These are phyloP conservation scores for Fusarium newnesense DNA, from an alignment of 2,329 filamentous ascomycete genomes.

Conservation along the genomic window DNA sequence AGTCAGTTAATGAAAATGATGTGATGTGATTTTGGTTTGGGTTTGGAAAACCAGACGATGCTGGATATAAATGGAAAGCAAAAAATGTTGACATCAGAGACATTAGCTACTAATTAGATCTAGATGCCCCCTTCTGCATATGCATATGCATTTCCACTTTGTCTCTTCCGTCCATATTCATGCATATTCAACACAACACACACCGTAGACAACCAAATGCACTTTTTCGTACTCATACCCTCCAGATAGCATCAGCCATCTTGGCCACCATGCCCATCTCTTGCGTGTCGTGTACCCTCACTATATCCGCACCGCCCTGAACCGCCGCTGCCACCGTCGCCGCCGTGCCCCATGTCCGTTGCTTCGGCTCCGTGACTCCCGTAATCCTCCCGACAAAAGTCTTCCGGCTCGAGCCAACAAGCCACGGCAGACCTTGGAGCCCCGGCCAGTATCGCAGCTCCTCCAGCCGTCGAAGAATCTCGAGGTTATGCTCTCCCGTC, in stretches of 20 bases:
- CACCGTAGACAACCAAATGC: not conserved
- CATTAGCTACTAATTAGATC: not conserved
- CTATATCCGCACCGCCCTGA: constrained; percentile 87
- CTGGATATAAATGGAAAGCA: not conserved
- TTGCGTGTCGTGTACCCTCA: constrained; percentile 88
- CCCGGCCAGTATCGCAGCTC: constrained; percentile 73
- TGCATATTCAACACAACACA: not conserved
- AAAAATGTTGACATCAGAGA: constrained; percentile 1
- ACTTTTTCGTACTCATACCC: constrained; percentile 51
- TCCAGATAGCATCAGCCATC: constrained; percentile 95
- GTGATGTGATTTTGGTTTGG: not conserved
- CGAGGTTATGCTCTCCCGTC: constrained; percentile 80
- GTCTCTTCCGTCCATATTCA: not conserved
- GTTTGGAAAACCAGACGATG: not conserved
- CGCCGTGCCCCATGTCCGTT: constrained; percentile 86
- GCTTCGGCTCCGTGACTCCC: constrained; percentile 74
- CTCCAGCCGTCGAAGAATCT: constrained; percentile 75
- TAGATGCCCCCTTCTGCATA: not conserved
- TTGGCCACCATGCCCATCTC: constrained; percentile 87
- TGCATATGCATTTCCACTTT: not conserved
- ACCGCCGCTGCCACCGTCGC: constrained; percentile 88
- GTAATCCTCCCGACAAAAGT: constrained; percentile 87
- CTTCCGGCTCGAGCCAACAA: constrained; percentile 90
- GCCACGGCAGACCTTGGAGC: constrained; percentile 80
- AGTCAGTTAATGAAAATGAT: not conserved